Evolutionary conservation across 805 yeast genomes (phyloP).

Genomic region (Cyberlindnera bimundalis): DNA sequence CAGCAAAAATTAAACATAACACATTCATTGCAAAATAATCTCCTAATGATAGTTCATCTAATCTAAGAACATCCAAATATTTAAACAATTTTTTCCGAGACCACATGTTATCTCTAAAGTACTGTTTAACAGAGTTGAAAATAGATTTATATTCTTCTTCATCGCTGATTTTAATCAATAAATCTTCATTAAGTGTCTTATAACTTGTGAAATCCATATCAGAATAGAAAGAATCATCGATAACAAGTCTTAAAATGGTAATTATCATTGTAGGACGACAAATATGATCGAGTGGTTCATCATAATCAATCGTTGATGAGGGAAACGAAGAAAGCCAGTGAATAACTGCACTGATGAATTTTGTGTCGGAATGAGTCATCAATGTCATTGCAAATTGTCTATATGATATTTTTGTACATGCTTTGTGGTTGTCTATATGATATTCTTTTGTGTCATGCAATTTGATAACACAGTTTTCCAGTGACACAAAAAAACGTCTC

Average conservation of each 20-base stretch:
- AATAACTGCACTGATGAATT: slow-evolving; percentile 9
- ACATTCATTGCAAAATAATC: slow-evolving; percentile 13
- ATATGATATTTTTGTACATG: too few relatives aligned
- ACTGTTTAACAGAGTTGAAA: slow-evolving; percentile 3
- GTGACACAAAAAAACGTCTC: too few relatives aligned
- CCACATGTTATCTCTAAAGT: slow-evolving; percentile 7
- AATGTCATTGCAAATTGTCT: too few relatives aligned
- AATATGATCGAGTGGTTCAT: slow-evolving; percentile 19
- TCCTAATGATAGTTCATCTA: slow-evolving; percentile 7
- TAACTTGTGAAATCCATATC: slow-evolving; percentile 1
- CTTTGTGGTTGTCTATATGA: too few relatives aligned
- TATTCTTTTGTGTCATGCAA: too few relatives aligned
- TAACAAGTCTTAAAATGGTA: slow-evolving; percentile 6
- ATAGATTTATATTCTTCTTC: slow-evolving; percentile 7
- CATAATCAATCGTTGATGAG: slow-evolving; percentile 2
- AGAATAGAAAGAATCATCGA: slow-evolving; percentile 7
- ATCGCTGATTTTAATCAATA: too few relatives aligned
- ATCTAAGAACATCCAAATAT: slow-evolving; percentile 10
- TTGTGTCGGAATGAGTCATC: not conserved
- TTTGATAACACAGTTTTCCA: too few relatives aligned
- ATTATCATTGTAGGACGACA: slow-evolving; percentile 26
- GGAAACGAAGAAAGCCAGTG: slow-evolving; percentile 18
- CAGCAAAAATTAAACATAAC: slow-evolving; percentile 18
- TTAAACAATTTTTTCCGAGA: slow-evolving; percentile 9
- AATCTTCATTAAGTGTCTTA: not conserved